phyloP scores from a whole-genome alignment of 768 basidiomycete genomes.

The Boletus edulis region DNA sequence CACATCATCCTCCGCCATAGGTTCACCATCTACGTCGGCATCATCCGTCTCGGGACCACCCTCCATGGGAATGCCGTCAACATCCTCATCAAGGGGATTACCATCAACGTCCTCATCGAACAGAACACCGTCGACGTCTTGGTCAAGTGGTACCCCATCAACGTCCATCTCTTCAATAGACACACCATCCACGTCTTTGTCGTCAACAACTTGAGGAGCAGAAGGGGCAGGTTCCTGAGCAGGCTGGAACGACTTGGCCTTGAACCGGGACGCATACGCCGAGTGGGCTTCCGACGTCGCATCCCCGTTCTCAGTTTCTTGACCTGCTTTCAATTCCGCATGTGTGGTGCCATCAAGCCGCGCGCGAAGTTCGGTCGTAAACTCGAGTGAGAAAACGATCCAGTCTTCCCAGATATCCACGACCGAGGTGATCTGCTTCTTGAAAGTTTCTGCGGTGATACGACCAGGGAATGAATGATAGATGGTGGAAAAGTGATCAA shows the following conservation, averaged over 20 bases:
- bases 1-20: constrained; percentile 34
- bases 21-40: constrained; percentile 25
- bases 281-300: constrained; percentile 26
- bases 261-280: constrained; percentile 62
- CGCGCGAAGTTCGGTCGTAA: constrained; percentile 67
- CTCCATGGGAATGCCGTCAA: constrained; percentile 39
- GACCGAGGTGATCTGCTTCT: constrained; percentile 83
- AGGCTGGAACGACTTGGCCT: constrained; percentile 72
- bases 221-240: constrained; percentile 44
- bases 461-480: constrained; percentile 95
- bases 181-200: constrained; percentile 52
- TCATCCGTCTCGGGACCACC: constrained; percentile 16
- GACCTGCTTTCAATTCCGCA: constrained; percentile 27
- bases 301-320: constrained; percentile 22
- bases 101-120: constrained; percentile 30
- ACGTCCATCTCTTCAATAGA: constrained; percentile 49
- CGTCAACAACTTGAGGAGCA: constrained; percentile 24
- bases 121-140: constrained; percentile 38
- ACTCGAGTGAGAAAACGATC: constrained; percentile 93
- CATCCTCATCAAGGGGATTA: constrained; percentile 31
- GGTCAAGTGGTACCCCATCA: constrained; percentile 46
- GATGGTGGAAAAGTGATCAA: constrained; percentile 92
- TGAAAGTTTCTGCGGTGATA: constrained; percentile 96
- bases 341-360: constrained; percentile 65
- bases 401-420: constrained; percentile 98